Percentiles rank a stretch among this genome's conserved stretches.
phyloP scores from a whole-genome alignment of 2,329 filamentous ascomycete genomes.

The Ophiobolus disseminans region DNA sequence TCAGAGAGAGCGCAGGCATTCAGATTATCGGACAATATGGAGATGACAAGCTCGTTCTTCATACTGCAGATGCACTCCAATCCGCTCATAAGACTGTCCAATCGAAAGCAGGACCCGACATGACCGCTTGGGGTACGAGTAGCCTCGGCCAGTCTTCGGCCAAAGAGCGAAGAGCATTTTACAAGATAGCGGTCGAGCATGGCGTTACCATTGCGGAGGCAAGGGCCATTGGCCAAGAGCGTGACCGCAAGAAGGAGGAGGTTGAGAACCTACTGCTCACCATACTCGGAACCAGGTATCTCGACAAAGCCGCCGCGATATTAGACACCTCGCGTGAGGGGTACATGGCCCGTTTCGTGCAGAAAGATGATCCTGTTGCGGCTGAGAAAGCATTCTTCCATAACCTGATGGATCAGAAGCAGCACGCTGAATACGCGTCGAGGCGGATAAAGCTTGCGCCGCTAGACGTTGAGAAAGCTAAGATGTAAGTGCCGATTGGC shows the following conservation, averaged over 20 bases:
- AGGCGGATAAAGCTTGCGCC: too few relatives aligned
- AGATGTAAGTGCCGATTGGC: too few relatives aligned
- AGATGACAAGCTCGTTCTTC: conserved; percentile 71
- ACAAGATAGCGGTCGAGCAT: background rate
- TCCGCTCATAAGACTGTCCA: conserved; percentile 8
- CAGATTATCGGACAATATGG: conserved; percentile 85
- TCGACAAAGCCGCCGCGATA: background rate
- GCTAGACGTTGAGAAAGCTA: too few relatives aligned
- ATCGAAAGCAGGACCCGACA: conserved; percentile 5
- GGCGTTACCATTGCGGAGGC: conserved; percentile 3
- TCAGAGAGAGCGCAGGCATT: conserved; percentile 62
- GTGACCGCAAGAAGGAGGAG: background rate
- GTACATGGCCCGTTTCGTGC: conserved; percentile 3
- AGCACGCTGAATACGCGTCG: too few relatives aligned
- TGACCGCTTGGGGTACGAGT: conserved; percentile 21
- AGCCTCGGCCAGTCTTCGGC: background rate
- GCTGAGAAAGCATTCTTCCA: conserved; percentile 1
- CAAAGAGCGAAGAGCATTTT: background rate
- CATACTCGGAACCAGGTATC: background rate
- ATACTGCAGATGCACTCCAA: conserved; percentile 58
- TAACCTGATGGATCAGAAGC: background rate
- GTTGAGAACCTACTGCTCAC: background rate
- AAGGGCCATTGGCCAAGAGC: background rate
- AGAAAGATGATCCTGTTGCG: background rate
- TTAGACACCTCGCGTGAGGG: background rate